Evolutionary conservation across 2,329 filamentous ascomycete genomes (phyloP), one percentile per base, ranked within the genome.

Genomic region (Ophiostoma himal-ulmi): DNA sequence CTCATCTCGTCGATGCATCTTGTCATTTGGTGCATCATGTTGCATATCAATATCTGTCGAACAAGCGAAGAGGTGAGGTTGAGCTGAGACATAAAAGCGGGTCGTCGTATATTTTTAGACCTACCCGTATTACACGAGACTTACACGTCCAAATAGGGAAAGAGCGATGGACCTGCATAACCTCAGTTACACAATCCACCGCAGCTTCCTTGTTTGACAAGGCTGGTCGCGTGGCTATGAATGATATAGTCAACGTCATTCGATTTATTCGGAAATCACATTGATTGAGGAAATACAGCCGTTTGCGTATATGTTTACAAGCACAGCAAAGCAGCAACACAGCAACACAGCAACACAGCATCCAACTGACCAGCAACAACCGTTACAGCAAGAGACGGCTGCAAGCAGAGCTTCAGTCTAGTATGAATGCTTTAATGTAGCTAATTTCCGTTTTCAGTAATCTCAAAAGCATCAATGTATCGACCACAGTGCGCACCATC

Each of bases 141-240:
- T 57, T 57, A 57, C n/a, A 57, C 52, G 52, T 57, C 52, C 52
- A 57, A 10, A 57, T 57, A 14, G 3, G 52, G 52, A 57, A 62
- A 34, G 57, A 62, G 14, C 57, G 30, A 62, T 17, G 57, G 30
- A 36, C n/a, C 26, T 36, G 30, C 57, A 62, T 20, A 62, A 62
- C 30, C 7, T 57, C 52, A 62, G 26, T 36, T 62, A 62, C 57
- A 62, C 57, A 62, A 36, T 5, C 48, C 37, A 39, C 44, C 22
- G 14, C 57, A 36, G 6, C 57, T 62, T 34, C 57, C 57, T 7
- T 5, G 20, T 62, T 13, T 62, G 57, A 36, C 36, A 62, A 13
- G 57, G 57, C 22, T 62, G 22, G 4, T 7, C 6, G 57, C 57
- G 5, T 26, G 52, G 52, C 17, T 48, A 7, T 20, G 1, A 7